These are phyloP conservation scores for Neofusicoccum kwambonambiense DNA, from an alignment of 2,329 filamentous ascomycete species.

Conservation along the genomic window DNA sequence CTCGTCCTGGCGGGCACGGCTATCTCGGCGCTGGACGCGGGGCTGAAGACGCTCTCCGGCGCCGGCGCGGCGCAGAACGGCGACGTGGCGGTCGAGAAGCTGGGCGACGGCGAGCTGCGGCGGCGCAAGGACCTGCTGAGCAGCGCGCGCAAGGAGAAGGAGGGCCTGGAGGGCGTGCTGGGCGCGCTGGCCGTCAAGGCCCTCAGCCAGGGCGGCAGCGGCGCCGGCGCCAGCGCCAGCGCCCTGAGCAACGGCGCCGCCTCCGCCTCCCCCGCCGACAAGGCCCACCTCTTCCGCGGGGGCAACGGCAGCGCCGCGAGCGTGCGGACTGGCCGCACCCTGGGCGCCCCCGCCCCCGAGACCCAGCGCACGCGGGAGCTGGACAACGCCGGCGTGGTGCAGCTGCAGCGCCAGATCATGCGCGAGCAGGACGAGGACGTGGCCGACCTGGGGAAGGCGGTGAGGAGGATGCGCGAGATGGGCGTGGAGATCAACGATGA, in stretches of 20 bases:
- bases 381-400: conserved; percentile 71
- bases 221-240: conserved; percentile 33
- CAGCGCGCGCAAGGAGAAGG: conserved; percentile 69
- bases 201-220: conserved; percentile 31
- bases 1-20: conserved; percentile 67
- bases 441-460: conserved; percentile 65
- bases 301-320: neutral
- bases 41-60: conserved; percentile 48
- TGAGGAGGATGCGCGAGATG: conserved; percentile 73
- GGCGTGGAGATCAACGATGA: conserved; percentile 74
- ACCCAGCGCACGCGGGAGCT: conserved; percentile 74
- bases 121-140: conserved; percentile 69
- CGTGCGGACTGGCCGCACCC: conserved; percentile 49
- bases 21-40: conserved; percentile 64
- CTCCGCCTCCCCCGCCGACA: conserved; percentile 39
- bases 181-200: conserved; percentile 59
- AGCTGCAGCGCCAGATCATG: conserved; percentile 73
- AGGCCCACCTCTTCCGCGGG: conserved; percentile 34
- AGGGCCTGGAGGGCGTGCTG: conserved; percentile 71
- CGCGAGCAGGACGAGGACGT: conserved; percentile 72
- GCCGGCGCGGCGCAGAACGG: conserved; percentile 26
- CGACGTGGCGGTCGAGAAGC: conserved; percentile 42
- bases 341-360: conserved; percentile 71
- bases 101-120: conserved; percentile 74
- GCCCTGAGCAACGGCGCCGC: conserved; percentile 35